Evolutionary conservation across 2,329 filamentous ascomycete genomes (phyloP), one percentile per base, ranked within the genome.

Genomic region (Harringtonia aguacate): DNA sequence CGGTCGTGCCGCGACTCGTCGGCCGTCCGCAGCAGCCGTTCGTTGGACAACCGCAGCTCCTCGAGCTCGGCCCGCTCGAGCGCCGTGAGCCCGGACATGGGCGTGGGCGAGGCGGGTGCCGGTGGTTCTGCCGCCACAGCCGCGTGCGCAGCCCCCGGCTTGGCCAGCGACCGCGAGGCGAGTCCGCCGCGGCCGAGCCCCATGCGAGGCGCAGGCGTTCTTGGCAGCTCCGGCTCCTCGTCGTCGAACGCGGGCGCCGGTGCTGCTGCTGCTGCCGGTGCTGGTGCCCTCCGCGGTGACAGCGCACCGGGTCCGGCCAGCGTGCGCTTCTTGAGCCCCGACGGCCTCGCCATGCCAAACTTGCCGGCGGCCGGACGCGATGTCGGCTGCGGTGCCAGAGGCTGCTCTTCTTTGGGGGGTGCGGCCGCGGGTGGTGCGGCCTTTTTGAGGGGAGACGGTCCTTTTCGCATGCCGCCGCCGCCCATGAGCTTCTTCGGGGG

Each of bases 11-110:
- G 79, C 53, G 89, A 69, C 36, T 95, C 89, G 43, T 95, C 87
- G 10, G 81, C 77, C 51, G 86, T 77, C 44, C 80, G 79, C 20
- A 76, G 70, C 6, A 95, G 69, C 27, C 83, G 75, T 39, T 95
- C 89, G 54, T 90, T 89, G 48, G 94, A 81, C 13, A 80, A 70
- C 31, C 89, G 83, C 13, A 97, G 74, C 57, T 95, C 89, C 51
- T 94, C 87, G 2, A 98, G 69, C 60, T 98, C 90, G n/a, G 87
- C 86, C 36, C 86, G 79, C 58, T 98, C 92, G n/a, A 86, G 72
- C 9, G 83, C 75, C 18, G 81, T 77, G 39, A 95, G 70, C 0
- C 84, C 84, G 33, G 77, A 80, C 4, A 73, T 64, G 10, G 74
- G 72, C 3, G 79, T 67, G 0, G 81, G 74, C 2, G 79, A 77